Conservation (phyloP, 371 early-diverging fungal species). For the Mucor indicus region DNA sequence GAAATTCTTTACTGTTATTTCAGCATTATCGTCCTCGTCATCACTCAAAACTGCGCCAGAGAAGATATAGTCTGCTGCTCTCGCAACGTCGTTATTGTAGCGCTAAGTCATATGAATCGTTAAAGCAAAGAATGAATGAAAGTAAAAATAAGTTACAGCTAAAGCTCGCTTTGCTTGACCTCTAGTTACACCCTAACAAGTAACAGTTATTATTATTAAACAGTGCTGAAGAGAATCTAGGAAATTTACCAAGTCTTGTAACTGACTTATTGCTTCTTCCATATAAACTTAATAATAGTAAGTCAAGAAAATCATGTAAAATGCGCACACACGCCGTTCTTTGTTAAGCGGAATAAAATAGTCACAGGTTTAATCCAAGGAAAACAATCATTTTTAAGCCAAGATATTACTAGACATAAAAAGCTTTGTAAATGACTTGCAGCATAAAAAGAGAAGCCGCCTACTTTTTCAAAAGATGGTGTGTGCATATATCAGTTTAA, state of each 20-base stretch:
- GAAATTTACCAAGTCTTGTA: constrained; percentile 22
- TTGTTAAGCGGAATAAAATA: too few species aligned
- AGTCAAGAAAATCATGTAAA: too few species aligned
- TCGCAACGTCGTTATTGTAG: constrained; percentile 48
- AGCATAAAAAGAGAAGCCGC: too few species aligned
- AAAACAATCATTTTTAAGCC: too few species aligned
- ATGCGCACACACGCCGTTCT: too few species aligned
- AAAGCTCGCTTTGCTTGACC: constrained; percentile 41
- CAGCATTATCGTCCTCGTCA: constrained; percentile 11
- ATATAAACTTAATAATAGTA: too few species aligned
- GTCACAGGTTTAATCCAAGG: too few species aligned
- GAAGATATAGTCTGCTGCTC: constrained; percentile 51
- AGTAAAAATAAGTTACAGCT: constrained; percentile 23
- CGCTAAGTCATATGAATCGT: constrained; percentile 17
- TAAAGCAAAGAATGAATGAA: neutral
- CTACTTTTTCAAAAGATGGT: too few species aligned
- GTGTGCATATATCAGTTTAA: too few species aligned
- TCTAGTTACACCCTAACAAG: constrained; percentile 33
- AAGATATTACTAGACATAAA: too few species aligned
- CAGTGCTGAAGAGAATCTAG: too few species aligned
- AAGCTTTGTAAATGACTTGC: too few species aligned
- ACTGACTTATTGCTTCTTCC: constrained; percentile 22
- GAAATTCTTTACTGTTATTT: neutral
- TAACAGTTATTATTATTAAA: neutral
- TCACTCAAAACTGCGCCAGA: constrained; percentile 36